phyloP scores from a whole-genome alignment of 352 stramenopile species.

The Phytophthora ramorum region DNA sequence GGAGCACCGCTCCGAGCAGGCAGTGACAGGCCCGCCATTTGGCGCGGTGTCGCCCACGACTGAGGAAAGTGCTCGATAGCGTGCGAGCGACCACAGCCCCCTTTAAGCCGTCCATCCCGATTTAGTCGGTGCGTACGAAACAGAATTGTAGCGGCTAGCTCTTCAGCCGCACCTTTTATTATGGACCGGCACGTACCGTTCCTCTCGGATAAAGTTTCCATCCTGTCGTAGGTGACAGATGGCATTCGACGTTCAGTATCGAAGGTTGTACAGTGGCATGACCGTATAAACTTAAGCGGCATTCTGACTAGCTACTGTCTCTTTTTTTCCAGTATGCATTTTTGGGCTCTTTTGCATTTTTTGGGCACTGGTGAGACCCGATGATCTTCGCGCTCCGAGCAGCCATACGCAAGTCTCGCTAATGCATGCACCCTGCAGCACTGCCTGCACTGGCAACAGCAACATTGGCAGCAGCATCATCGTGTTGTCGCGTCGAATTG shows the following conservation, averaged over 20 bases:
- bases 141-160: background rate
- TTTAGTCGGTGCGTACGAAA: background rate
- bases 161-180: background rate
- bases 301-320: conserved; percentile 13
- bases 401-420: background rate
- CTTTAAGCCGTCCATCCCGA: background rate
- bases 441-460: background rate
- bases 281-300: conserved; percentile 3
- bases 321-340: conserved; percentile 12
- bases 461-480: background rate
- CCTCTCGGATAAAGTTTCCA: background rate
- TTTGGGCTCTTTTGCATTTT: background rate
- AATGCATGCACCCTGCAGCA: background rate
- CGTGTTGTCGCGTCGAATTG: background rate
- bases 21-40: conserved; percentile 6
- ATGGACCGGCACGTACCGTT: background rate
- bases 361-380: background rate
- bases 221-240: conserved; percentile 9
- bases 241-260: background rate
- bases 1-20: too few species aligned
- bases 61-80: conserved; percentile 12
- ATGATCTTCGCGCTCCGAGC: background rate
- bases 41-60: background rate
- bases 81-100: background rate
- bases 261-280: background rate